Evolutionary conservation across 371 early-diverging fungal species (phyloP), one percentile per base, ranked within the genome.

Genomic region (Mortierella sp.): DNA sequence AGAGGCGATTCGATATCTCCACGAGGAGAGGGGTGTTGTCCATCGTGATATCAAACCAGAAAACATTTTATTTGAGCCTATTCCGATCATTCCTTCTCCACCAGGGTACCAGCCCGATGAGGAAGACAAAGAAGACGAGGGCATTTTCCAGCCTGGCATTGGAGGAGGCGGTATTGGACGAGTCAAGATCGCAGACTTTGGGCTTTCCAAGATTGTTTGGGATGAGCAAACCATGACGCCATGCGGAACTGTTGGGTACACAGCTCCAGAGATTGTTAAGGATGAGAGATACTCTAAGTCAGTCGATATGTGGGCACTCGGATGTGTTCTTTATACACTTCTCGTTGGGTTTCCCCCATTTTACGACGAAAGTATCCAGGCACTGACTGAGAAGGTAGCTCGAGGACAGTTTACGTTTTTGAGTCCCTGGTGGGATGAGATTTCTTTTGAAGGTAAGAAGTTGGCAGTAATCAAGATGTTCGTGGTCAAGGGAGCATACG

Each of bases 11-110:
- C 78, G 86, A 22, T 97, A 97, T 77, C 77, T 97, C 32, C 99
- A 97, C 83, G 74, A 83, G 4, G 89, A 94, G 32, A 85, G 84
- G 24, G 82, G 88, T 13, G 88, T 97, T 10, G 91, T 92, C 19
- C 98, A 99, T 83, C 92, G 95, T 67, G 99, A 99, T 82, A 77
- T 99, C 62, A 99, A 99, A 82, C 88, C 94, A 22, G 99, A 99
- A 72, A 99, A 99, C 83, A 89, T 98, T 22, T 82, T 98, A 22
- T 95, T 93, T 83, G 92, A 92, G 65, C 88, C 93, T 33, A 93
- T 93, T 32, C 91, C 92, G 0, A 88, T 90, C 48, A 86, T 88
- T 61, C 87, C 92, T 41, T 87, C 89, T 11, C 85, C 83, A 16
- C 89, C 89, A 7, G 80, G 80, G 53, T 80, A 84, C 58, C 78